Percentiles rank a stretch among this genome's conserved stretches.
These are phyloP conservation scores for Rhododendron kiyosumense DNA, from an alignment of 148 eudicot genomes.

Conservation along the genomic window DNA sequence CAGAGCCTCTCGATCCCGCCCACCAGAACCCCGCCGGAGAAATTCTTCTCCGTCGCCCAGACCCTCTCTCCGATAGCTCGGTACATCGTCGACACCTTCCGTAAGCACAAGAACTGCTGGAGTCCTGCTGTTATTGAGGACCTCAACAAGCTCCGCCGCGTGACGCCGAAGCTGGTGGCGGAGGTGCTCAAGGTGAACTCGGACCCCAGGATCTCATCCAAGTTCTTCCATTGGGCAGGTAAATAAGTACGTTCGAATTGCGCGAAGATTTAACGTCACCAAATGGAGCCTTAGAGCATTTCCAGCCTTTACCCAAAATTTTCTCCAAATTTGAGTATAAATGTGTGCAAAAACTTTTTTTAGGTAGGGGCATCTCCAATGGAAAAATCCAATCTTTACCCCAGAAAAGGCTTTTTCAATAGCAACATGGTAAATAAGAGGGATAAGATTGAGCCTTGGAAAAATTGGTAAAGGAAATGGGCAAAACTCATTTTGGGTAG, in stretches of 20 bases:
- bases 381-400: no score
- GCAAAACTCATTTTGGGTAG: no score
- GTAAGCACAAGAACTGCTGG: conserved; percentile 56
- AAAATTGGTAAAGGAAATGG: no score
- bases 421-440: no score
- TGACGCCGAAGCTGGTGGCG: conserved; percentile 66
- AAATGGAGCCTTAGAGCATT: neutral
- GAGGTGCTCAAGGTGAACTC: conserved; percentile 69
- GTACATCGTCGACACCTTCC: conserved; percentile 72
- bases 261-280: neutral
- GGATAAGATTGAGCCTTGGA: no score
- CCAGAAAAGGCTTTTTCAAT: no score
- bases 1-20: conserved; percentile 1
- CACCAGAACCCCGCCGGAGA: conserved; percentile 36
- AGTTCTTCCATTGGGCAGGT: conserved; percentile 80
- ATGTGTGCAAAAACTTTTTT: neutral
- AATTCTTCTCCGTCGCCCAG: conserved; percentile 52
- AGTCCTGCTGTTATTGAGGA: conserved; percentile 57
- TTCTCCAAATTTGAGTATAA: neutral
- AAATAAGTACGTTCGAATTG: neutral
- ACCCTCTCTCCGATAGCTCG: conserved; percentile 75
- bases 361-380: no score
- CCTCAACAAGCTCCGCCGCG: conserved; percentile 68
- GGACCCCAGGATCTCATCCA: conserved; percentile 61
- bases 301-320: neutral